Evolutionary conservation across 1,139 yeast genomes (phyloP).

Genomic region (Starmera stellimalicola): DNA sequence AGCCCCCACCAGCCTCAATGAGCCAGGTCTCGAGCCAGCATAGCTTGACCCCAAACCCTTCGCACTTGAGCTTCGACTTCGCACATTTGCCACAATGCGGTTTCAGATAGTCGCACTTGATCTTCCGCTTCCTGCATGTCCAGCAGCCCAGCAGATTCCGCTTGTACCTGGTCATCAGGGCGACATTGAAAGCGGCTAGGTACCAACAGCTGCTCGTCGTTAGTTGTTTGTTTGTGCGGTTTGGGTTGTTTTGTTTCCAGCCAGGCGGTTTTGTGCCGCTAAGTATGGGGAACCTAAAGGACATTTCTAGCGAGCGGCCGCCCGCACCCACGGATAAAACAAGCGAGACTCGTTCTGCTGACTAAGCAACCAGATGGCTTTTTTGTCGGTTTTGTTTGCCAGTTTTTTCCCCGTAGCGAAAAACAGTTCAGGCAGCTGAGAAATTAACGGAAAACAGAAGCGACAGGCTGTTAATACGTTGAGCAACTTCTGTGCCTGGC

Average conservation of each 20-base stretch:
- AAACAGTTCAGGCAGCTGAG: too few species aligned
- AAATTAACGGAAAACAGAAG: too few species aligned
- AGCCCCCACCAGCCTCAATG: constrained; percentile 7
- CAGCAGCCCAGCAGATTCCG: constrained; percentile 43
- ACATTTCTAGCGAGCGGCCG: too few species aligned
- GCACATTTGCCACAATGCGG: constrained; percentile 37
- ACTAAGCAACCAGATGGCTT: too few species aligned
- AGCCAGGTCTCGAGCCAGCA: constrained; percentile 36
- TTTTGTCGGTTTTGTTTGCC: too few species aligned
- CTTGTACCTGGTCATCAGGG: constrained; percentile 7
- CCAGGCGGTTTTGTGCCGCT: neutral
- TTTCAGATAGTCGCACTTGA: constrained; percentile 36
- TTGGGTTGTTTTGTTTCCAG: neutral
- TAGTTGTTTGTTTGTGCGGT: neutral
- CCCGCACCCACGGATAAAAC: too few species aligned
- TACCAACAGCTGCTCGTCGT: neutral
- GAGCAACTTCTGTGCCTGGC: too few species aligned
- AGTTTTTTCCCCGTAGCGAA: too few species aligned
- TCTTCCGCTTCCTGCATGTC: constrained; percentile 39
- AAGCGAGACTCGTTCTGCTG: too few species aligned
- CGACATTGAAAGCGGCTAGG: constrained; percentile 3
- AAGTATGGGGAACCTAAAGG: neutral
- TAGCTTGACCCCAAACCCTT: constrained; percentile 41
- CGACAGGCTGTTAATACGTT: too few species aligned
- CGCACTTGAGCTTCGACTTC: constrained; percentile 32